Evolutionary conservation across 257 asterid species (phyloP).

Genomic region (Linaria vulgaris): DNA sequence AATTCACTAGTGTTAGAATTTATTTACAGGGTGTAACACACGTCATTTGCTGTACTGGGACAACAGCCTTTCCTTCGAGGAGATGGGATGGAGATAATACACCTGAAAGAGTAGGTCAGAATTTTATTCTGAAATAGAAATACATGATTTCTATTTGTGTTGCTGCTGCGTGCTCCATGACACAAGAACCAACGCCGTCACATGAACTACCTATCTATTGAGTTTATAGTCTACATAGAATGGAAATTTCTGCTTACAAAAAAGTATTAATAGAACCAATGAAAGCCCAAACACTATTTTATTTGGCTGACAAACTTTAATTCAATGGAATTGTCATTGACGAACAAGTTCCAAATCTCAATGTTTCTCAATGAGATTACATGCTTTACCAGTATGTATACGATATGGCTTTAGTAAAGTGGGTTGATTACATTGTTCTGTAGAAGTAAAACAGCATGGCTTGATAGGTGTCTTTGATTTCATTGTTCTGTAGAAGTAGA

Average conservation of each 20-base stretch:
- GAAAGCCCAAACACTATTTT: not conserved
- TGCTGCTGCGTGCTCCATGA: not conserved
- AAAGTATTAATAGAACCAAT: not conserved
- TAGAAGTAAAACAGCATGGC: not conserved
- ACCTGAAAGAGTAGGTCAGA: slow-evolving; percentile 94
- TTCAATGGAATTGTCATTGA: not conserved
- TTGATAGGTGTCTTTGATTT: not conserved
- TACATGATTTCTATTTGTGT: not conserved
- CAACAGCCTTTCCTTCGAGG: slow-evolving; percentile 93
- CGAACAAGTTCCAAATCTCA: not conserved
- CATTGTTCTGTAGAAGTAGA: not conserved
- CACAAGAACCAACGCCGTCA: not conserved
- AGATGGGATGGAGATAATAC: slow-evolving; percentile 99
- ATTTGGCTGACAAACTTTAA: not conserved
- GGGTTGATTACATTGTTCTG: not conserved
- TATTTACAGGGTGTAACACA: slow-evolving; percentile 74
- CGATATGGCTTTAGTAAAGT: not conserved
- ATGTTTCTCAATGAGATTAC: slow-evolving; percentile 1
- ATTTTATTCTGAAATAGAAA: slow-evolving; percentile 13
- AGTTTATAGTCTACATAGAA: not conserved
- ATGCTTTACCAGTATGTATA: not conserved
- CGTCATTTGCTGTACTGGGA: slow-evolving; percentile 94
- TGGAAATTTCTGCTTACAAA: slow-evolving; percentile 6
- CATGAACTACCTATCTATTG: not conserved
- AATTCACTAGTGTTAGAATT: slow-evolving; percentile 15